These are phyloP conservation scores for Starmerella scarabaei DNA, from an alignment of 805 yeast species.

Conservation along the genomic window DNA sequence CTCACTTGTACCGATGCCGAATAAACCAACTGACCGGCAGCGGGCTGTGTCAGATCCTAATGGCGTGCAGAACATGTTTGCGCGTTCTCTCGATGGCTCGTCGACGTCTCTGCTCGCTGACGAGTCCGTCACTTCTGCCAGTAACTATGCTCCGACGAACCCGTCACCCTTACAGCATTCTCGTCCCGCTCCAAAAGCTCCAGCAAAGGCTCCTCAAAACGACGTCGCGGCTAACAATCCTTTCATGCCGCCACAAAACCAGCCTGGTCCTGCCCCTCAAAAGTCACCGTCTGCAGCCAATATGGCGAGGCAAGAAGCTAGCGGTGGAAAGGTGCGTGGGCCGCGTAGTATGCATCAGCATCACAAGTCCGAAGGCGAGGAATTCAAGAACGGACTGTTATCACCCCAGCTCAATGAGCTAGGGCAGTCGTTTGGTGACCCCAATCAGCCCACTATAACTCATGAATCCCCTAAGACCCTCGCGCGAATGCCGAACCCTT, in stretches of 20 bases:
- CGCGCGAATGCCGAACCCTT: too few relatives aligned
- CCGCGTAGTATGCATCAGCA: constrained; percentile 21
- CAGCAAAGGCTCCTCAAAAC: constrained; percentile 6
- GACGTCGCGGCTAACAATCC: too few relatives aligned
- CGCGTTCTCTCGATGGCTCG: constrained; percentile 1
- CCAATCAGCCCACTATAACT: too few relatives aligned
- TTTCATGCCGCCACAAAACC: too few relatives aligned
- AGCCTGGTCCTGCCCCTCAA: too few relatives aligned
- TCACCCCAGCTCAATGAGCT: constrained; percentile 12
- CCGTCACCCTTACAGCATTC: constrained; percentile 12
- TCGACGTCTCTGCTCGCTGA: constrained; percentile 1
- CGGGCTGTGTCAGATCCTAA: constrained; percentile 18
- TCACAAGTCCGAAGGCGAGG: constrained; percentile 26
- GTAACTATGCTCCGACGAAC: constrained; percentile 7
- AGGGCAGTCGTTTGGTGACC: too few relatives aligned
- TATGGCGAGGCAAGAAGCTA: too few relatives aligned
- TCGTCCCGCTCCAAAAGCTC: constrained; percentile 17
- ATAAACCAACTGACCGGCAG: constrained; percentile 24
- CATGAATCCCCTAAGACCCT: too few relatives aligned
- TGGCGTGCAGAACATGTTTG: constrained; percentile 7
- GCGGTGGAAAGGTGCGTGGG: too few relatives aligned
- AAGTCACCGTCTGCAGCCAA: too few relatives aligned
- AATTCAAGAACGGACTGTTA: constrained; percentile 23
- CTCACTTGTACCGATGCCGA: background rate
- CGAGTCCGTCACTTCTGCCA: constrained; percentile 2